Conservation (phyloP, 345 rosid species). For the Aquilaria yunnanensis region DNA sequence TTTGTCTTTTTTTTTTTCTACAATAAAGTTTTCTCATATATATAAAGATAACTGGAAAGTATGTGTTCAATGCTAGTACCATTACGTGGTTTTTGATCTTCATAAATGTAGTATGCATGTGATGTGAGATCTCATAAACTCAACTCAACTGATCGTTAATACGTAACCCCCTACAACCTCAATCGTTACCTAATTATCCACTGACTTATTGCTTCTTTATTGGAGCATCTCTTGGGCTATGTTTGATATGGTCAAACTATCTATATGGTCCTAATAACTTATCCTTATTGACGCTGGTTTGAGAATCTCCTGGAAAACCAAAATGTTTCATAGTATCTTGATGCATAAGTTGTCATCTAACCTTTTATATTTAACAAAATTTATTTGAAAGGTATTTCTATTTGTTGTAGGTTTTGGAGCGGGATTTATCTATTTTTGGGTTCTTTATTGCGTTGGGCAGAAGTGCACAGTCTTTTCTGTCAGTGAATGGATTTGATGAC, state of each 20-base stretch:
- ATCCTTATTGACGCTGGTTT: neutral
- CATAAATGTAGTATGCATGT: too few species aligned
- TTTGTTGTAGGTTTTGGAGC: conserved; percentile 75
- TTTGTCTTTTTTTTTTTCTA: too few species aligned
- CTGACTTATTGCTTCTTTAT: too few species aligned
- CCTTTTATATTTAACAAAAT: neutral
- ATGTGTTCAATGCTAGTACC: too few species aligned
- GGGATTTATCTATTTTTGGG: conserved; percentile 97
- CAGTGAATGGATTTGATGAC: conserved; percentile 70
- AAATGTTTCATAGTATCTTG: conserved; percentile 3
- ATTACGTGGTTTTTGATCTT: too few species aligned
- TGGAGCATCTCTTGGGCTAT: too few species aligned
- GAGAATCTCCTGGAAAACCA: neutral
- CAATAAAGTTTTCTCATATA: too few species aligned
- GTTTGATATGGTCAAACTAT: neutral
- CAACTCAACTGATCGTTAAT: too few species aligned
- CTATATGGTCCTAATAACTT: neutral
- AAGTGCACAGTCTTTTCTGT: conserved; percentile 60
- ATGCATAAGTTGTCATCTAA: conserved; percentile 1
- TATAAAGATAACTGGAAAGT: too few species aligned
- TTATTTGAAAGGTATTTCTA: conserved; percentile 14
- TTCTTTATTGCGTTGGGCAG: conserved; percentile 95
- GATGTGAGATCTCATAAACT: too few species aligned
- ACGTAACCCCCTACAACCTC: too few species aligned
- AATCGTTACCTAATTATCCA: too few species aligned